These are phyloP conservation scores for Penicillium parvum DNA, from an alignment of 495 filamentous ascomycete genomes.

Conservation along the genomic window DNA sequence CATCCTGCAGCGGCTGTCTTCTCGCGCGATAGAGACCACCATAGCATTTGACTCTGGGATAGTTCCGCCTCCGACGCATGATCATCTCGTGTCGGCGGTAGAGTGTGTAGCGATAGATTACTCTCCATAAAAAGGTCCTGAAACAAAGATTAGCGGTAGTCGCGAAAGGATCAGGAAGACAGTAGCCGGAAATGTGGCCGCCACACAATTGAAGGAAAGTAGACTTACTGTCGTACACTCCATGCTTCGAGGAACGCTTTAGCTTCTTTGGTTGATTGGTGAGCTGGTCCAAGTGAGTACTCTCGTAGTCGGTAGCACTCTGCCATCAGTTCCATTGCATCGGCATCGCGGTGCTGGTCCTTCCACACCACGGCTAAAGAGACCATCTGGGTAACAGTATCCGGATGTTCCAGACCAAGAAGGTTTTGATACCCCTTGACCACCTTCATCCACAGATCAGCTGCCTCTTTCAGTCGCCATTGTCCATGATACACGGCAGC, in stretches of 20 bases:
- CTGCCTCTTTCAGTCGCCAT: constrained; percentile 9
- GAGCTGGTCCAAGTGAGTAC: background rate
- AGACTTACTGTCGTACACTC: background rate
- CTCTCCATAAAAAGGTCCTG: no score
- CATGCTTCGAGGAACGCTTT: background rate
- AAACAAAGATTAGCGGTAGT: no score
- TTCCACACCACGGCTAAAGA: background rate
- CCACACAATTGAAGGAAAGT: no score
- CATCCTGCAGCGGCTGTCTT: background rate
- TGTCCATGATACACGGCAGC: background rate
- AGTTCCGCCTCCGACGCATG: background rate
- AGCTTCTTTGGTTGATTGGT: background rate
- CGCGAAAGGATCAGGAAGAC: no score
- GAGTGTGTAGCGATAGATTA: no score
- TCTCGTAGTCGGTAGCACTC: background rate
- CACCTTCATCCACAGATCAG: background rate
- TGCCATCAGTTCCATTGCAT: background rate
- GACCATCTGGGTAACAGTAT: background rate
- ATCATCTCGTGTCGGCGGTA: background rate
- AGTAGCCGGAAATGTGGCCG: no score
- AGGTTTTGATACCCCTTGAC: background rate
- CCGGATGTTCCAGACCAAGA: constrained; percentile 5
- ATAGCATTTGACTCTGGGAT: constrained; percentile 1
- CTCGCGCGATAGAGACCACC: constrained; percentile 4
- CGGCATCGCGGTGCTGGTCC: background rate